Evolutionary conservation across 73 alveolate species (phyloP).

Genomic region (Tetrahymena borealis): DNA sequence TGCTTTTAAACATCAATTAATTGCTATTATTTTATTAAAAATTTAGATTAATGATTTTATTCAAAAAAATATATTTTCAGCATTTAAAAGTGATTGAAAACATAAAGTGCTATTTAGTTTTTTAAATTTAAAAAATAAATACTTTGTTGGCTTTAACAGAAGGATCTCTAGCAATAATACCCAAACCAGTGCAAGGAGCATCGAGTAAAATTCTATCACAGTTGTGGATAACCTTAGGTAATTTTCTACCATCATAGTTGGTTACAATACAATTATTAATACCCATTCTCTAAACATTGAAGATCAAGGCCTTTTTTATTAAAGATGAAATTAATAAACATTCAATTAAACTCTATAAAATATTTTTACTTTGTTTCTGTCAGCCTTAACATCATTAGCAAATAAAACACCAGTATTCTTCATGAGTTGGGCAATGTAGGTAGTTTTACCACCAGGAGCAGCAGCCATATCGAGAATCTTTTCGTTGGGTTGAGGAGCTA

Average conservation of each 20-base stretch:
- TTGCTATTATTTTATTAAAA: conserved; percentile 27
- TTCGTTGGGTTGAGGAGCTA: conserved; percentile 97
- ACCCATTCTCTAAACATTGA: conserved; percentile 96
- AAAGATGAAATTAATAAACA: neutral
- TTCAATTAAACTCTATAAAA: neutral
- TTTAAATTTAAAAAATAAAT: neutral
- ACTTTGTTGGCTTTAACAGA: conserved; percentile 91
- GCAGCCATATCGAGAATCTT: conserved; percentile 95
- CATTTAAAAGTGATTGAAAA: no score
- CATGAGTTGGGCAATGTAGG: conserved; percentile 98
- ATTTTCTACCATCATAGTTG: conserved; percentile 96
- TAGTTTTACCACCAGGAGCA: conserved; percentile 98
- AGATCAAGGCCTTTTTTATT: conserved; percentile 58
- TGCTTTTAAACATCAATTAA: conserved; percentile 87
- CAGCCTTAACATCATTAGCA: conserved; percentile 95
- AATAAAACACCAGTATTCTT: conserved; percentile 95
- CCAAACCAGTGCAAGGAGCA: conserved; percentile 99
- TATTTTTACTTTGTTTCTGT: conserved; percentile 53
- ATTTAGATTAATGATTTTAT: no score
- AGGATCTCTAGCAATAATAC: conserved; percentile 97
- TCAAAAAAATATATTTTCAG: no score
- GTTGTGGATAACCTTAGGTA: conserved; percentile 74
- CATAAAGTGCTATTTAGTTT: neutral
- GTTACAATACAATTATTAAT: conserved; percentile 90
- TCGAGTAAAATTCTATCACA: conserved; percentile 97